Evolutionary conservation across 768 basidiomycete genomes (phyloP).

Genomic region (Russula ochroleuca): DNA sequence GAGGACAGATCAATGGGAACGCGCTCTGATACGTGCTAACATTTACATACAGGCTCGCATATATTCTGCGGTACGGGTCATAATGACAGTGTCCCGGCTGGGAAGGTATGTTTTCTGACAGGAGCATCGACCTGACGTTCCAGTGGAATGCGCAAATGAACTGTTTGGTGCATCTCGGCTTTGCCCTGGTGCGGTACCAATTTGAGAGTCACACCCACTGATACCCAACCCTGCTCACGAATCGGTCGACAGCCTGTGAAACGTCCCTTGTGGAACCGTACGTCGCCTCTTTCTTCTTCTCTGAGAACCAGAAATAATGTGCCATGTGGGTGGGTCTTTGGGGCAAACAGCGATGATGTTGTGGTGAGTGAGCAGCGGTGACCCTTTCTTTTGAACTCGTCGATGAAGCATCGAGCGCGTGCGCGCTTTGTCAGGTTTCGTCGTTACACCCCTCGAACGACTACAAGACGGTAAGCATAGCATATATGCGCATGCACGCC

Average conservation of each 20-base stretch:
- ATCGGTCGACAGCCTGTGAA: conserved; percentile 63
- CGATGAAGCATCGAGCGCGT: background rate
- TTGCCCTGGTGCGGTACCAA: conserved; percentile 58
- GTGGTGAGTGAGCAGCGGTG: conserved; percentile 29
- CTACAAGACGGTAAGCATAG: conserved; percentile 70
- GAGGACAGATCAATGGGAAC: conserved; percentile 27
- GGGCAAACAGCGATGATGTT: conserved; percentile 32
- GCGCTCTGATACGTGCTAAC: background rate
- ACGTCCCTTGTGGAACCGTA: conserved; percentile 77
- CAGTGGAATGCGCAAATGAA: conserved; percentile 83
- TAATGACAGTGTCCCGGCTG: background rate
- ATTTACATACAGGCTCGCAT: conserved; percentile 59
- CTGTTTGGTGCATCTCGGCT: conserved; percentile 71
- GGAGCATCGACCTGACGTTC: conserved; percentile 7
- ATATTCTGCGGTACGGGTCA: conserved; percentile 65
- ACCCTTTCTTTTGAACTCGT: background rate
- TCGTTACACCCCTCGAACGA: conserved; percentile 84
- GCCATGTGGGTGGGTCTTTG: too few species aligned
- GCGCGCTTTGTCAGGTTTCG: conserved; percentile 50
- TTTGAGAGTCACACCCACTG: background rate
- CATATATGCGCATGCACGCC: conserved; percentile 34
- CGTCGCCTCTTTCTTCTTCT: conserved; percentile 24
- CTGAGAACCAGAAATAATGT: conserved; percentile 13
- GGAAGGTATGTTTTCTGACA: background rate
- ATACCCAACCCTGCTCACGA: background rate